Evolutionary conservation across 2,329 filamentous ascomycete species (phyloP), one percentile per base, ranked within the genome.

Genomic region (Cladophialophora yegresii): DNA sequence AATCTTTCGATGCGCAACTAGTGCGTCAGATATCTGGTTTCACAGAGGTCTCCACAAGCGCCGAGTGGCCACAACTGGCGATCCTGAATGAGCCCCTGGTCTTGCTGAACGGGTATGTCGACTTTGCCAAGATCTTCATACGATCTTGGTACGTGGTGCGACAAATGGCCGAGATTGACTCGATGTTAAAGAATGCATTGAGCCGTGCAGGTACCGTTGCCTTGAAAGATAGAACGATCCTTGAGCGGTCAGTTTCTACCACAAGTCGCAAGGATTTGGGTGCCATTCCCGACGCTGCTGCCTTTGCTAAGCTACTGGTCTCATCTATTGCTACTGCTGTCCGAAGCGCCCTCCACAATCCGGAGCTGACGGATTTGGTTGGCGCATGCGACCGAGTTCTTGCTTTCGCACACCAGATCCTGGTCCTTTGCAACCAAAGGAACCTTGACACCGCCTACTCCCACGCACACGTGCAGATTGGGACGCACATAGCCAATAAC

Each of bases 391-490:
- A 61, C 23, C 59, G 74, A 10, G 71, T 81, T 3, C 72, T 79
- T 26, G 71, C 70, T 20, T 78, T 84, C 61, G 83, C 83, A 71
- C 79, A 78, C 73, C 81, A 84, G 66, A 75, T 86, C 33, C 75
- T 82, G 47, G 67, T 73, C 47, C 72, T 83, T 36, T 76, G 79
- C 16, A 71, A 77, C 54, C 73, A 74, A 9, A 71, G 71, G 4
- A 74, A 76, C 26, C 78, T 86, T 50, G 81, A 86, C 63, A 79
- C 83, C 53, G 82, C 82, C 8, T 75, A 79, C 9, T 84, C 86
- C 66, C 81, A 85, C 66, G 81, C 82, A 2, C 84, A 85, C 67
- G 75, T 86, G 16, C 75, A 79, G 58, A 72, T 79, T 54, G 78
- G 77, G 16, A 71, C 72, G 30, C 71, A 72, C 36, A 67, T 78